A percentile compares a stretch with the other conserved stretches of the same genome.
phyloP scores from a whole-genome alignment of 495 filamentous ascomycete species.

The Podospora pseudopauciseta region DNA sequence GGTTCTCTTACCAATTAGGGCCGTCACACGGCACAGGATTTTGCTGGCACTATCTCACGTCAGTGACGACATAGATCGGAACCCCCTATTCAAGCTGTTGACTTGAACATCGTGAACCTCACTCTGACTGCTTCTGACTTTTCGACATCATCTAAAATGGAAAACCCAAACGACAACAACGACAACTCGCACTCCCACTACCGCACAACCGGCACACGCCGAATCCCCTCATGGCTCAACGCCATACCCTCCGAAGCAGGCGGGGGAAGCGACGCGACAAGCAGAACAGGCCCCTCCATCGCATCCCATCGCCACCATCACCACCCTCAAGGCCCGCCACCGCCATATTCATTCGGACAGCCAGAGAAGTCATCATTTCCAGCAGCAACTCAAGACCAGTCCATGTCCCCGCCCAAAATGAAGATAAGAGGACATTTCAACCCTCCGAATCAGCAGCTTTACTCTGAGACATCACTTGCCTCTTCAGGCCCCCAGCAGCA shows the following conservation, averaged over 20 bases:
- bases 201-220: not conserved
- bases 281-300: not conserved
- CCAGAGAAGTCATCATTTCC: not conserved
- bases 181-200: not conserved
- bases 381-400: not conserved
- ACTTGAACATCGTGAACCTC: not conserved
- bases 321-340: not conserved
- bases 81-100: not conserved
- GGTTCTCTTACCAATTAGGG: not conserved
- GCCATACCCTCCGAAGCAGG: slow-evolving; percentile 13
- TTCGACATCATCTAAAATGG: not conserved
- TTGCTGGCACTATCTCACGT: not conserved
- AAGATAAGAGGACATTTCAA: not conserved
- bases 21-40: not conserved
- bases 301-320: not conserved
- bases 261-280: slow-evolving; percentile 8
- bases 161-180: not conserved
- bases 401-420: not conserved
- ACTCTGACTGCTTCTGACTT: too few species aligned
- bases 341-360: not conserved
- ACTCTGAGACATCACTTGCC: not conserved
- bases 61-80: not conserved
- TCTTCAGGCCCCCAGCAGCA: not conserved
- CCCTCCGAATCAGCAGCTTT: slow-evolving; percentile 3
- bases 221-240: slow-evolving; percentile 14